phyloP scores from a whole-genome alignment of 2,329 filamentous ascomycete species.

The Aspergillus brunneoviolaceus region DNA sequence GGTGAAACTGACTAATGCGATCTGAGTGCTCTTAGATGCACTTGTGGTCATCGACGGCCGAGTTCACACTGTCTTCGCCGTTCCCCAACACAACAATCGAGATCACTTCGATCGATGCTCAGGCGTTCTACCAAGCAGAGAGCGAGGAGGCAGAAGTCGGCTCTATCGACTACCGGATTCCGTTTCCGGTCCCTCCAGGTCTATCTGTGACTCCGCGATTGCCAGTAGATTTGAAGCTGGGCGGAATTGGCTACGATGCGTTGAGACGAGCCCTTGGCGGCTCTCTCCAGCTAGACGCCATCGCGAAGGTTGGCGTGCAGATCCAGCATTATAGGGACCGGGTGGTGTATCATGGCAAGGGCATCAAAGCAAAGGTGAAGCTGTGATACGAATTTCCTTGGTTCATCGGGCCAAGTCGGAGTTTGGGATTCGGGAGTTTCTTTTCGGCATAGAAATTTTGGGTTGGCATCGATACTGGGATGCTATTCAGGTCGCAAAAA shows the following conservation, averaged over 20 bases:
- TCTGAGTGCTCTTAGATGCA: constrained; percentile 56
- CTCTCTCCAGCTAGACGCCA: constrained; percentile 72
- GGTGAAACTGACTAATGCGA: constrained; percentile 15
- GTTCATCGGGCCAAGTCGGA: not conserved
- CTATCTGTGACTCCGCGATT: constrained; percentile 69
- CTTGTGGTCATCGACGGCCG: constrained; percentile 79
- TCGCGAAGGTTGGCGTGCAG: constrained; percentile 71
- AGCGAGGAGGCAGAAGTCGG: constrained; percentile 75
- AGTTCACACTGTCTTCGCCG: constrained; percentile 80
- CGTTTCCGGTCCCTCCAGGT: constrained; percentile 77
- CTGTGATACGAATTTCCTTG: constrained; percentile 17
- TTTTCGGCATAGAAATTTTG: not conserved
- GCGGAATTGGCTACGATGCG: constrained; percentile 78
- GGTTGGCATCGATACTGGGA: not conserved
- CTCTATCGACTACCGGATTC: constrained; percentile 69
- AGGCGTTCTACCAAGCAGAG: constrained; percentile 78
- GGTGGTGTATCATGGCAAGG: constrained; percentile 68
- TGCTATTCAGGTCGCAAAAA: not conserved
- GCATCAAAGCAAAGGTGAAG: constrained; percentile 66
- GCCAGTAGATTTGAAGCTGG: constrained; percentile 77
- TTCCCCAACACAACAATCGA: constrained; percentile 70
- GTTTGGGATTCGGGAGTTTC: not conserved
- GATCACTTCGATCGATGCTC: constrained; percentile 78
- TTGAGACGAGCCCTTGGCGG: constrained; percentile 79
- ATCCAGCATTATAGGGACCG: constrained; percentile 73